Evolutionary conservation across 441 rosid genomes (phyloP).

Genomic region (Erodium chrysanthum): DNA sequence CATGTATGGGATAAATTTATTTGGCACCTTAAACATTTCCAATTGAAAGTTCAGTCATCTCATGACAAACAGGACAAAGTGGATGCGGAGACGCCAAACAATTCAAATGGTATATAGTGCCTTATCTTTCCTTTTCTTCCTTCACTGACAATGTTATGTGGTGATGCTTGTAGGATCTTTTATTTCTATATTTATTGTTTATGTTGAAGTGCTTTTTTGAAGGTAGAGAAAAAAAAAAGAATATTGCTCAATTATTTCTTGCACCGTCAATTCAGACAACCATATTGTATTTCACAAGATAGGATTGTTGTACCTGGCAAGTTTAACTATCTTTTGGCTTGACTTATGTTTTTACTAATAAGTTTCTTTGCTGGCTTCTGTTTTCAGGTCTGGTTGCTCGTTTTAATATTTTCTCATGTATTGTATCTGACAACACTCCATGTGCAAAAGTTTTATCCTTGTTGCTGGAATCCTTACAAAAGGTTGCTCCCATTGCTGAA

Average conservation of each 20-base stretch:
- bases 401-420: slow-evolving; percentile 40
- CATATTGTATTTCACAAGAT: neutral
- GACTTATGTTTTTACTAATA: neutral
- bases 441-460: slow-evolving; percentile 38
- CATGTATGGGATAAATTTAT: slow-evolving; percentile 63
- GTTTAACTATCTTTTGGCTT: neutral
- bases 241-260: neutral
- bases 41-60: slow-evolving; percentile 33
- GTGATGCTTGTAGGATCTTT: neutral
- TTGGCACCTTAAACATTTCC: slow-evolving; percentile 40
- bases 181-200: neutral
- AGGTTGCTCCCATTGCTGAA: slow-evolving; percentile 50
- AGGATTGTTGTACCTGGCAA: neutral
- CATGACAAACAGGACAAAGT: slow-evolving; percentile 26
- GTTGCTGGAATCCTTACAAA: slow-evolving; percentile 70
- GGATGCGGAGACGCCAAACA: slow-evolving; percentile 26
- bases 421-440: slow-evolving; percentile 49
- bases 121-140: neutral
- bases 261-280: neutral
- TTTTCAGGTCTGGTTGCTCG: slow-evolving; percentile 53
- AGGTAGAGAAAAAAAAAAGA: neutral
- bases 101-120: slow-evolving; percentile 39
- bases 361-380: slow-evolving; percentile 15
- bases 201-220: neutral
- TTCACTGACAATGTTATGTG: slow-evolving; percentile 8